Base-by-base conservation (phyloP, 73 alveolate genomes). In the Blepharisma japonicum region DNA sequence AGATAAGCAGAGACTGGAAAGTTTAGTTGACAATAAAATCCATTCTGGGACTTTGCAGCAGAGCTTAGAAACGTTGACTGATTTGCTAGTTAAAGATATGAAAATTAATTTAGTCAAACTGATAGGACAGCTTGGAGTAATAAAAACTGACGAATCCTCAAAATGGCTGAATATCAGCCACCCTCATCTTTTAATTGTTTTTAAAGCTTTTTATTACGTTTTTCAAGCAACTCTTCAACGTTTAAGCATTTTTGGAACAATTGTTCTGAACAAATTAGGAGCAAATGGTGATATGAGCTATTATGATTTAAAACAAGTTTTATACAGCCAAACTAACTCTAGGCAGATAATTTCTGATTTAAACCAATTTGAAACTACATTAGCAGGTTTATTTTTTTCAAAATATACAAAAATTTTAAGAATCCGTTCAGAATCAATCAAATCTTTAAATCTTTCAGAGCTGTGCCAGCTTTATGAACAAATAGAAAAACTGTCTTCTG, bases 111-210 rank as follows among this genome's bases (percentile, higher is more conserved):
- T 61, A 20, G 23, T 14, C 14, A 61, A 61, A 18, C 74, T 61
- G 0, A 61, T 25, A 25, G 46, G 74, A 1, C 47, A 20, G 23
- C 47, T 61, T 1, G 74, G 74, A 25, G 74, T 61, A 25, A n/a
- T 14, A 14, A 61, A 25, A 25, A 61, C 74, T 61, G 74, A 61
- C 23, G 74, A 61, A 39, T 14, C 14, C 47, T 61, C 74, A 8
- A 61, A 61, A 25, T 61, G 74, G 74, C 47, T 61, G 48, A 61
- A 61, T 61, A 61, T 61, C 11, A 61, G 74, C 47, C 74, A 61
- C 47, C 74, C 74, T 20, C 74, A 61, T 61, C 23, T 61, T 25
- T 14, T 61, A 8, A 61, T 61, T 20, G 74, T 61, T 61, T 61
- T 61, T 2, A n/a, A 61, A 39, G 14, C 74, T 18, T 18, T 61